Base-by-base conservation (phyloP, 2,329 filamentous ascomycete genomes). In the Dactylellina sp. region DNA sequence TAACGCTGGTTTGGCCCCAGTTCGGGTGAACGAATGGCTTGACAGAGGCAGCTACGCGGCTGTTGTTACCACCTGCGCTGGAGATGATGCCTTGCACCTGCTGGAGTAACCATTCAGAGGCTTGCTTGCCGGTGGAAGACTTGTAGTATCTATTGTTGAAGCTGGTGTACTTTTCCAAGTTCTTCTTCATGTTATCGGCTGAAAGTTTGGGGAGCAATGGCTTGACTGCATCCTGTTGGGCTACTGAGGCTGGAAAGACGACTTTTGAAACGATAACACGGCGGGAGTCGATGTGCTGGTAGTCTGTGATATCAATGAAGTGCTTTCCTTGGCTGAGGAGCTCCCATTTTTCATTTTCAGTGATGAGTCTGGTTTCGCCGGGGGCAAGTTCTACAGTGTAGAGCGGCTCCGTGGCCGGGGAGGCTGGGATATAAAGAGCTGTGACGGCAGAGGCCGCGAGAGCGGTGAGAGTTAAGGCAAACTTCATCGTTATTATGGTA, bases 1-100 rank as follows among this genome's bases (percentile, higher is more conserved):
- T 95, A 79, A 97, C 89, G 76, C 89, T 93, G 82, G 89, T 89
- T 80, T 98, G 94, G 76, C 89, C 89, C 93, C 93, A 98, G 0
- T 88, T 82, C 80, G 97, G 22, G 37, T 74, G 70, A 93, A 50
- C 85, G 81, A 97, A 97, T 77, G 87, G 87, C 80, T 89, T 84
- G 40, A 64, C 70, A n/a, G 40, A 25, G 2, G 70, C 70, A 18
- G 25, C 70, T 12, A 62, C 47, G 9, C 40, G 20, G 25, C 46
- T 74, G 39, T 28, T 42, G 55, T 65, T 59, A 14, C 37, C 24
- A 5, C 22, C 32, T 2, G 70, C 61, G 42, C 18, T 28, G 5
- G 24, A 35, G 70, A 74, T 74, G 39, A 66, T 46, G 18, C 9
- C 39, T 20, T 74, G 55, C 14, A 74, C 61, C 16, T 74, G 61